These are phyloP conservation scores for Triangularia verruculosa DNA, from an alignment of 2,329 filamentous ascomycete genomes.

Conservation along the genomic window DNA sequence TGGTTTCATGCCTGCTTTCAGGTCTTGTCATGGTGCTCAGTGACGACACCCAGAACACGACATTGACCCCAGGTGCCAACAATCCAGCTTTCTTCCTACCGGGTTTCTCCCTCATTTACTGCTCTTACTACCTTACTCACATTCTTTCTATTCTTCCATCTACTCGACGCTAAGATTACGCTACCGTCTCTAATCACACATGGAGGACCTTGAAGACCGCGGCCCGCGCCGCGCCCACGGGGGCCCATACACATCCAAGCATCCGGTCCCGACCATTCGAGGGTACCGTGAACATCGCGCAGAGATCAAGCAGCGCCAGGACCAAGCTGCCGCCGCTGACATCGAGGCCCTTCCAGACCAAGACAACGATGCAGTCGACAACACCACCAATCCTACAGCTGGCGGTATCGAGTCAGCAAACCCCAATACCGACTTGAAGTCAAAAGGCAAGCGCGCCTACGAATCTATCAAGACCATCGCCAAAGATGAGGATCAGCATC, in stretches of 20 bases:
- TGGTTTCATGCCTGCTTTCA: background rate
- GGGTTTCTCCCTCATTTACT: background rate
- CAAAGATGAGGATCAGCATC: constrained; percentile 36
- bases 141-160: background rate
- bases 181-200: background rate
- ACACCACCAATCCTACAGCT: background rate
- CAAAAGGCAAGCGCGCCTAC: constrained; percentile 36
- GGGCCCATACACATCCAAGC: constrained; percentile 41
- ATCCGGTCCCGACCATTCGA: constrained; percentile 49
- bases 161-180: background rate
- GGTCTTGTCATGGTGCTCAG: background rate
- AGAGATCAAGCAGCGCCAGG: constrained; percentile 41
- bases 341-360: background rate
- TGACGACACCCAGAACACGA: background rate
- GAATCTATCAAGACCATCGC: constrained; percentile 38
- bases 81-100: background rate
- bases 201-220: constrained; percentile 23
- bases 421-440: constrained; percentile 27
- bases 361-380: background rate
- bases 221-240: constrained; percentile 27
- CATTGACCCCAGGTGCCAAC: background rate
- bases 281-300: constrained; percentile 47
- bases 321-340: constrained; percentile 25
- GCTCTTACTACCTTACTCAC: background rate
- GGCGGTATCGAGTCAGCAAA: background rate